Base-by-base conservation (phyloP, 345 rosid genomes). In the Populus davidiana region DNA sequence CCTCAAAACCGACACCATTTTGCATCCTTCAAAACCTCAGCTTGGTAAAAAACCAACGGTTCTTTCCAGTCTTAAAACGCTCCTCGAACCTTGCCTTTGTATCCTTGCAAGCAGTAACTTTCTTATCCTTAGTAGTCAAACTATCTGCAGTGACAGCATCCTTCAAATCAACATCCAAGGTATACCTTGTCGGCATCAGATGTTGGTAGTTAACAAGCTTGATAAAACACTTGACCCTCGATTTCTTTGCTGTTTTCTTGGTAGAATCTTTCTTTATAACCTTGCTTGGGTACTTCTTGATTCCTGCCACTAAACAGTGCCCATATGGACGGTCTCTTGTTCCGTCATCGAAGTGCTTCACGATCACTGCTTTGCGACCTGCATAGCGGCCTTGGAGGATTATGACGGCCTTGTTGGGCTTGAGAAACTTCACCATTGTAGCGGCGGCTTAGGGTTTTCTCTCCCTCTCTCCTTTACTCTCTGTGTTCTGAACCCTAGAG, bases 1-100 rank as follows among this genome's bases (percentile, higher is more conserved):
- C 64, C 64, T 59, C 27, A 23, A n/a, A 59, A 1, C 14, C 16
- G 29, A 8, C 29, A 59, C 64, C 64, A 59, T 23, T 59, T 23
- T 59, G 29, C 64, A 9, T 59, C 29, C 6, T 59, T 59, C 67
- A 80, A 27, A 80, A 80, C 79, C 83, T 75, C 68, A 80, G 79
- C 76, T 80, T 80, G 33, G 83, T 74, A 50, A 80, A 80, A 66
- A 80, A 80, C 83, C 83, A 80, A 27, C 83, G 68, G 72, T 80
- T 80, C 83, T 80, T 75, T 16, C 83, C 79, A 14, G 79, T 47
- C 79, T 80, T 80, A 79, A 80, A 80, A 33, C 83, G 56, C 76
- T 80, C 79, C 72, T 80, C 76, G 43, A 80, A 64, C 76, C 41
- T 63, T 18, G 79, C 69, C 72, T 80, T 80, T 1, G 79, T 71